Base-by-base conservation (phyloP, 2,329 filamentous ascomycete species). In the Coniochaeta sp. region DNA sequence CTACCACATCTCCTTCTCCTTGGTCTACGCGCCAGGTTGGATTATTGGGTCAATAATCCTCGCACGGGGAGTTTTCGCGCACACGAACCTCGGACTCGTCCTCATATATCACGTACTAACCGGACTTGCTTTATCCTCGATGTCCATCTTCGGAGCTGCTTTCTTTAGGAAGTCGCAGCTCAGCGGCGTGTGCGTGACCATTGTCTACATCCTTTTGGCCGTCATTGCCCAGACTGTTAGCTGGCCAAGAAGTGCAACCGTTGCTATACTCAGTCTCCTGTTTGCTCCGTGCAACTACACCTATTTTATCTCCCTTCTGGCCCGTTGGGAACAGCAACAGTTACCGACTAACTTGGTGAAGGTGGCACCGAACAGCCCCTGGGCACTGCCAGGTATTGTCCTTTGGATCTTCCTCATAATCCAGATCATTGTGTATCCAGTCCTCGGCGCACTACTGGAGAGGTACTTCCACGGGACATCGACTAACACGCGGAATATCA, bases 201-300 rank as follows among this genome's bases (percentile, higher is more conserved):
- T 97, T 28, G 75, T 84, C 19, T 87, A 85, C 14, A 81, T 96
- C 28, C 74, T 96, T 1, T 79, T 97, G 1, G 92, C 89, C 17
- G 89, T 97, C 66, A 78, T 96, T 24, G 88, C 91, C 0, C 93
- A 97, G 72, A 85, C 91, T 17, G 77, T 90, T 19, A 85, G 82
- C 0, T 80, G 79, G 1, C 84, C 85, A 3, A 77, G 75, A 9
- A 89, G 87, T 0, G 85, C 77, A 1, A 80, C 85, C 1, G 89
- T 93, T 3, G 81, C 83, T 6, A 76, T 90, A 3, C 78, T 96
- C 14, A 88, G 88, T 62, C 70, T 96, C 16, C 73, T 97, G 0
- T 97, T 97, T 70, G 84, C 91, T 0, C 90, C 93, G 0, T 96
- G 93, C 79, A 93, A 91, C 67, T 96, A 91, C 69, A 89, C 93